These are phyloP conservation scores for Beauveria australis DNA, from an alignment of 2,329 filamentous ascomycete species.

Conservation along the genomic window DNA sequence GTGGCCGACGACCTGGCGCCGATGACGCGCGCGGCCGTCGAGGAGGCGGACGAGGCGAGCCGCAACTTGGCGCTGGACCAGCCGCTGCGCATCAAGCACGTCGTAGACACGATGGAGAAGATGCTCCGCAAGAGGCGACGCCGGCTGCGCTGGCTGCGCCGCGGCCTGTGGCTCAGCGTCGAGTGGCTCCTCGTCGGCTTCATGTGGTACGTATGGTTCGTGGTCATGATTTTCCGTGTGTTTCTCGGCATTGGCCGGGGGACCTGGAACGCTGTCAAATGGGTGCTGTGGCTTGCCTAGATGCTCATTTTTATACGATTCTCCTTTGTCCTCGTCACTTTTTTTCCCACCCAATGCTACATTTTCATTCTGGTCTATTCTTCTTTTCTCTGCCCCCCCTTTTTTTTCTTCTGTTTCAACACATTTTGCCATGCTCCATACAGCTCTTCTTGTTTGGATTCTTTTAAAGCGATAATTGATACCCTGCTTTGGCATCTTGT, in stretches of 20 bases:
- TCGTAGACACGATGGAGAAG: conserved; percentile 71
- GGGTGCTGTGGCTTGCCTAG: conserved; percentile 64
- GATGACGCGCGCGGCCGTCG: conserved; percentile 58
- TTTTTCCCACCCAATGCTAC: neutral
- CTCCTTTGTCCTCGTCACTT: neutral
- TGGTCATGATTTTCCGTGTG: conserved; percentile 69
- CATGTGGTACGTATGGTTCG: conserved; percentile 91
- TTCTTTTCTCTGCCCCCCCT: neutral
- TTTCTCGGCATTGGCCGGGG: conserved; percentile 55
- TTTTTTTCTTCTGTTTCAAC: neutral
- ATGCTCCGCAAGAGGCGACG: conserved; percentile 62
- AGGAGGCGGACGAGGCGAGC: conserved; percentile 72
- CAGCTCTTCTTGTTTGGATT: neutral
- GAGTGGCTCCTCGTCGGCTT: conserved; percentile 84
- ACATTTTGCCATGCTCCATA: too few species aligned
- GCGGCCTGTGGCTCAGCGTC: conserved; percentile 70
- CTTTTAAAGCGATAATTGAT: conserved; percentile 2
- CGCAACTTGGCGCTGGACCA: conserved; percentile 69
- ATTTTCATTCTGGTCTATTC: neutral
- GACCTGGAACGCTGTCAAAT: conserved; percentile 53
- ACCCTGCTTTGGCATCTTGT: conserved; percentile 5
- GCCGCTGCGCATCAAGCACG: conserved; percentile 70
- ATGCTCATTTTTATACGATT: neutral
- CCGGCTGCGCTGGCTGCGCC: conserved; percentile 63
- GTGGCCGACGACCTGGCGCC: conserved; percentile 46